Evolutionary conservation across 2,329 filamentous ascomycete species (phyloP), one percentile per base, ranked within the genome.

Genomic region (Didymella pinodella): DNA sequence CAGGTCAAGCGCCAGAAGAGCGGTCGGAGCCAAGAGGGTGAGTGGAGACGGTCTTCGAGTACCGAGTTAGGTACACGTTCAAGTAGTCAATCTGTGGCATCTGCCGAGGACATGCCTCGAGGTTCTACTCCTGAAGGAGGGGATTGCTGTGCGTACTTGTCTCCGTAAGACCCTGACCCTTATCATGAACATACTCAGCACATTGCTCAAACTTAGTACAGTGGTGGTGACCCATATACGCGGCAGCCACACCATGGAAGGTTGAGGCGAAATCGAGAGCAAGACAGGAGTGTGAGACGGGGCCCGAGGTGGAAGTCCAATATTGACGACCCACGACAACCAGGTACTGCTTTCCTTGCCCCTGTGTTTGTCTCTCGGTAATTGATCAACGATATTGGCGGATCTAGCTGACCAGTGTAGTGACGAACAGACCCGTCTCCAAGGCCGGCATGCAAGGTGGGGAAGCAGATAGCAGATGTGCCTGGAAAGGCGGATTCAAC

Each of bases 31-130:
- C 2, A 22, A 48, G 14, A 14, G 14, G 5, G 7, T 7, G 8
- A 38, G 4, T 3, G 18, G 14, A 20, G 41, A 29, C 16, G 31
- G 20, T 41, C 43, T 7, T 54, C 26, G 12, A 47, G 51, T 28
- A 54, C 51, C 12, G 51, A 54, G n/a, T 20, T 44, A 25, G 41
- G 31, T 7, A 32, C 44, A n/a, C 14, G 26, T 22, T 31, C 51
- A 3, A 54, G 51, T 38, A 32, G 44, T 16, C n/a, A 41, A 8
- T 31, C n/a, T 25, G 8, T 5, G 16, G 4, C 44, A 26, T 47
- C 43, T 5, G 26, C 29, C 7, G 51, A 48, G 25, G 34, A 54
- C 12, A 14, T 48, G 31, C 11, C 4, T 12, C 25, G 44, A 26
- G 32, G 48, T 4, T 7, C 12, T 7, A 4, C 41, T 2, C 32